Conservation (phyloP, 495 filamentous ascomycete genomes). For the Podospora tetraspora region DNA sequence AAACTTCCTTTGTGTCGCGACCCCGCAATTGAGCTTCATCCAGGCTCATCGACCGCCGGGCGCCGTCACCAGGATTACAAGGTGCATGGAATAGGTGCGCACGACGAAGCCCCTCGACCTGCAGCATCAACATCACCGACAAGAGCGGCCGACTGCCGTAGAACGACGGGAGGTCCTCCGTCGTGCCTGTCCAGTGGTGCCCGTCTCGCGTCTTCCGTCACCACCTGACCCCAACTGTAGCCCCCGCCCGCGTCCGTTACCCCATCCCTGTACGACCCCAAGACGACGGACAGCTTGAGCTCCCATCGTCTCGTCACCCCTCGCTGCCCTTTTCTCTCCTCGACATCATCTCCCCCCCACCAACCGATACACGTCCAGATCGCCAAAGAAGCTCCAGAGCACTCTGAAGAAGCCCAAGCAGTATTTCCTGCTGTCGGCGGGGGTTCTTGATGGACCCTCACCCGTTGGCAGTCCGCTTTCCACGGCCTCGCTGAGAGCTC, state of each 20-base stretch:
- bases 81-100: neutral
- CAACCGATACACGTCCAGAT: neutral
- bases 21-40: slow-evolving; percentile 32
- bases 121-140: neutral
- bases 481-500: slow-evolving; percentile 54
- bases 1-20: slow-evolving; percentile 29
- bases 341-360: neutral
- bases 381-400: neutral
- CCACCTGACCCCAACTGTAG: slow-evolving; percentile 14
- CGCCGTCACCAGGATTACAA: slow-evolving; percentile 16
- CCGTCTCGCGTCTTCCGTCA: neutral
- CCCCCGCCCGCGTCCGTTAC: neutral
- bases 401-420: neutral
- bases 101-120: slow-evolving; percentile 1
- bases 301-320: neutral
- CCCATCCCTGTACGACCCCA: neutral
- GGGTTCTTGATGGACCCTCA: slow-evolving; percentile 56
- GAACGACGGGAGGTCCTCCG: neutral
- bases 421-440: slow-evolving; percentile 11
- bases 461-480: slow-evolving; percentile 49
- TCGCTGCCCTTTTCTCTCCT: neutral
- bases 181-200: neutral
- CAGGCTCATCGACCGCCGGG: neutral
- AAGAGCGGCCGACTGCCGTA: neutral
- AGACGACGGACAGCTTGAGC: neutral